Percentiles rank a stretch among this genome's conserved stretches.
Conservation (phyloP, 2,329 filamentous ascomycete genomes). For the Taxawa tesnikishii region DNA sequence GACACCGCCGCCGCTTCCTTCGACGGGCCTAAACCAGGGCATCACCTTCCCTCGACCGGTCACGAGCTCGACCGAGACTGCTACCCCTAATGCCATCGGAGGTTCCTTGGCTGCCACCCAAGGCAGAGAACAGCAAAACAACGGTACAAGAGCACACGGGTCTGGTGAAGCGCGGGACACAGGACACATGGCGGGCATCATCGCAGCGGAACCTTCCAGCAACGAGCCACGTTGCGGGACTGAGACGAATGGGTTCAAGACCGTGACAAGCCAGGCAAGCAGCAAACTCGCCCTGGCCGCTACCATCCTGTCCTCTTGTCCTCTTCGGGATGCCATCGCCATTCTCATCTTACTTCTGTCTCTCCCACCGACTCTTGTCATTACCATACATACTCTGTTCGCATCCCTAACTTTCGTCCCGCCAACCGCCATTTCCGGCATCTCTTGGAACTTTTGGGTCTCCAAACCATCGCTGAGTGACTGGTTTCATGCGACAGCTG, state of each 20-base stretch:
- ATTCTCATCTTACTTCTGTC: constrained; percentile 94
- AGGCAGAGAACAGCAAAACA: not conserved
- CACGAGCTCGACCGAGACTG: constrained; percentile 8
- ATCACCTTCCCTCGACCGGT: constrained; percentile 22
- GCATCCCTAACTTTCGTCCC: constrained; percentile 87
- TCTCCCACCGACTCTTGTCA: constrained; percentile 76
- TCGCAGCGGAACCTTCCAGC: constrained; percentile 1
- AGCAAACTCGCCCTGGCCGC: constrained; percentile 66
- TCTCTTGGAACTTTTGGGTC: constrained; percentile 29
- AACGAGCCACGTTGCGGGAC: constrained; percentile 5
- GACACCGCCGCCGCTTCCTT: constrained; percentile 24
- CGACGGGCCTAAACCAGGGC: constrained; percentile 24
- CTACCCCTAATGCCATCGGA: not conserved
- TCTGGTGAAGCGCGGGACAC: constrained; percentile 6
- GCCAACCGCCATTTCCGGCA: constrained; percentile 55
- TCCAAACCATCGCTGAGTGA: constrained; percentile 71
- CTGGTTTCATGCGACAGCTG: constrained; percentile 73
- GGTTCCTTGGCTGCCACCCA: too few species aligned
- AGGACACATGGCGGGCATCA: constrained; percentile 2
- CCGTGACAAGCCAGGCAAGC: constrained; percentile 54
- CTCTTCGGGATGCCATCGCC: constrained; percentile 87
- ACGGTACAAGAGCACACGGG: not conserved
- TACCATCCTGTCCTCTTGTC: constrained; percentile 80
- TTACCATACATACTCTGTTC: constrained; percentile 83
- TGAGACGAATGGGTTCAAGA: constrained; percentile 35